Evolutionary conservation across 352 stramenopile species (phyloP).

Genomic region (Phytophthora pinifolia): DNA sequence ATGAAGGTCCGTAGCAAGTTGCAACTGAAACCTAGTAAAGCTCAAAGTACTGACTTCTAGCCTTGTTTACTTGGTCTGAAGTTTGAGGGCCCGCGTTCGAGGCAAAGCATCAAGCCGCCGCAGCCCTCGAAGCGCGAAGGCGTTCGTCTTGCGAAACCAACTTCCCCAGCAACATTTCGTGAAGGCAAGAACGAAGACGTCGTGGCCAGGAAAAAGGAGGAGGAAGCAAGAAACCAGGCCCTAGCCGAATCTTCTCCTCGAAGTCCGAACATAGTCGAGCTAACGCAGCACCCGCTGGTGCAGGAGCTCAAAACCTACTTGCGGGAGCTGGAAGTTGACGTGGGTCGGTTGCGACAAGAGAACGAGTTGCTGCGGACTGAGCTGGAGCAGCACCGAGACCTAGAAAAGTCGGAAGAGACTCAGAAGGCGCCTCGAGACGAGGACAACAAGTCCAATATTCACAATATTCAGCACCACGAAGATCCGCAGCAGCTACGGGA

Average conservation of each 20-base stretch:
- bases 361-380: constrained; percentile 54
- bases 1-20: constrained; percentile 33
- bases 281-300: constrained; percentile 28
- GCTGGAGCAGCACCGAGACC: constrained; percentile 12
- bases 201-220: neutral
- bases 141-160: neutral
- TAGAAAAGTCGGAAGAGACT: neutral
- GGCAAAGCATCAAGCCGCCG: neutral
- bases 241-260: neutral
- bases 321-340: constrained; percentile 41
- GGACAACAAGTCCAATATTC: neutral
- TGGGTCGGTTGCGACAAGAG: constrained; percentile 48
- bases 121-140: constrained; percentile 4
- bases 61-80: constrained; percentile 6
- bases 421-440: neutral
- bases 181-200: neutral
- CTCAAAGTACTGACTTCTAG: too few species aligned
- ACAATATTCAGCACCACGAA: too few species aligned
- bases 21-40: too few species aligned
- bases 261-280: constrained; percentile 1
- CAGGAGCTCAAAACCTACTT: constrained; percentile 43
- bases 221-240: neutral
- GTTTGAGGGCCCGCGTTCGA: constrained; percentile 20
- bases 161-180: neutral
- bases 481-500: constrained; percentile 36